Evolutionary conservation across 192 early-diverging fungal species (phyloP), one percentile per base, ranked within the genome.

Genomic region (Mortierella hygrophila): DNA sequence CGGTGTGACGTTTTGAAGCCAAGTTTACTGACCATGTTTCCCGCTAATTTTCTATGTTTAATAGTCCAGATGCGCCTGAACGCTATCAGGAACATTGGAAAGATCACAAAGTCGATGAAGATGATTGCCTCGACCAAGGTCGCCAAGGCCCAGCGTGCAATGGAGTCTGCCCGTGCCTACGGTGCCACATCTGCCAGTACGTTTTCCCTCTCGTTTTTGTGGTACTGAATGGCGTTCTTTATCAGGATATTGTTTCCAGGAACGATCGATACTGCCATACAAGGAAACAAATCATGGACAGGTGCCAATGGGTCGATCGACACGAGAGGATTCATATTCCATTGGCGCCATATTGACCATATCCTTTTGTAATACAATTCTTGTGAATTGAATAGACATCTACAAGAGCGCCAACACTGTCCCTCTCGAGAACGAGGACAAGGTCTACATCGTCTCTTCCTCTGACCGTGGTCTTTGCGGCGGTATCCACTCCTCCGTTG

Each of bases 51-150:
- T 32, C 60, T 65, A 9, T 65, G n/a, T 46, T 85, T 13, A 74
- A 75, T 88, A 97, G 96, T 99, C 91, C 96, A 97, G 90, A 90
- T 94, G 77, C 97, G 98, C 75, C 90, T 98, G 88, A 97, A 98
- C 93, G 98, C 98, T 79, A 94, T 99, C 76, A 93, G 95, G 80
- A 99, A 97, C 94, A 99, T 99, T 92, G 96, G 95, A 85, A 99
- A 99, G 93, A 99, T 99, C 89, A 99, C 98, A 72, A 98, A 98
- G 91, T 99, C 98, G 65, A 99, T 99, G 98, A 99, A 99, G 94
- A 98, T 99, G 97, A 99, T 99, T 99, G 97, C 98, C 57, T 98
- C 98, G 52, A 99, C 98, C 90, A 99, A 99, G 93, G 96, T 98
- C 86, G 88, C 11, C 87, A 96, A 94, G 90, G 95, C 97, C 40